Conservation (phyloP, 2,329 filamentous ascomycete genomes). For the Phialophora macrospora region DNA sequence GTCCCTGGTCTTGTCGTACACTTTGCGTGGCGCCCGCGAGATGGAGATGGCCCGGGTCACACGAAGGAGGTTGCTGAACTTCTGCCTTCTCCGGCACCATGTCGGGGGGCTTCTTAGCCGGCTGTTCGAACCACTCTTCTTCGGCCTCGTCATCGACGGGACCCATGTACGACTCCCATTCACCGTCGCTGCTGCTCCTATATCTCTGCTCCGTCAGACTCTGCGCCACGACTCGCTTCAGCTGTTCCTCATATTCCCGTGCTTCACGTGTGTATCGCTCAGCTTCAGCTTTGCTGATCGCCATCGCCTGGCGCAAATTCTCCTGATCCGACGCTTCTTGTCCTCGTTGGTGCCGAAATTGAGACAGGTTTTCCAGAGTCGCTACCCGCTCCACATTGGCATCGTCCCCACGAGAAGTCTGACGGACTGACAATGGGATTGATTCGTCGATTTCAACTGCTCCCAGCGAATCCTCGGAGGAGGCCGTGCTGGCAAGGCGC, state of each 20-base stretch:
- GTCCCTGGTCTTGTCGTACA: conserved; percentile 40
- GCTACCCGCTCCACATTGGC: conserved; percentile 71
- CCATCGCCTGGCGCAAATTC: conserved; percentile 56
- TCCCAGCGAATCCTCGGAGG: conserved; percentile 18
- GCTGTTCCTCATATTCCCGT: conserved; percentile 26
- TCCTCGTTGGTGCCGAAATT: conserved; percentile 46
- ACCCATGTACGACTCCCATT: not conserved
- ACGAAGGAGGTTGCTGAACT: conserved; percentile 22
- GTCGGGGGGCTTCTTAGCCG: not conserved
- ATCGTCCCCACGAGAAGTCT: conserved; percentile 74
- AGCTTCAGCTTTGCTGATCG: conserved; percentile 56
- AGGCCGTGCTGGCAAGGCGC: not conserved
- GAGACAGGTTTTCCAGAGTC: conserved; percentile 69
- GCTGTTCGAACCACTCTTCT: conserved; percentile 36
- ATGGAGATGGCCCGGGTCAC: conserved; percentile 39
- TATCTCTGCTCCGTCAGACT: conserved; percentile 20
- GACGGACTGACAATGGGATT: conserved; percentile 68
- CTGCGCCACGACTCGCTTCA: conserved; percentile 24
- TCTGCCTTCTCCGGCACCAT: not conserved
- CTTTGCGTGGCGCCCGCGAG: conserved; percentile 38
- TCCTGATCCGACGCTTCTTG: conserved; percentile 51
- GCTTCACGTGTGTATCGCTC: conserved; percentile 29
- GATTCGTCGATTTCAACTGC: conserved; percentile 68
- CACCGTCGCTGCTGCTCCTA: not conserved
- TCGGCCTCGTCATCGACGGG: conserved; percentile 23